Conservation (phyloP, 1,139 yeast genomes). For the Hansenula sp. region DNA sequence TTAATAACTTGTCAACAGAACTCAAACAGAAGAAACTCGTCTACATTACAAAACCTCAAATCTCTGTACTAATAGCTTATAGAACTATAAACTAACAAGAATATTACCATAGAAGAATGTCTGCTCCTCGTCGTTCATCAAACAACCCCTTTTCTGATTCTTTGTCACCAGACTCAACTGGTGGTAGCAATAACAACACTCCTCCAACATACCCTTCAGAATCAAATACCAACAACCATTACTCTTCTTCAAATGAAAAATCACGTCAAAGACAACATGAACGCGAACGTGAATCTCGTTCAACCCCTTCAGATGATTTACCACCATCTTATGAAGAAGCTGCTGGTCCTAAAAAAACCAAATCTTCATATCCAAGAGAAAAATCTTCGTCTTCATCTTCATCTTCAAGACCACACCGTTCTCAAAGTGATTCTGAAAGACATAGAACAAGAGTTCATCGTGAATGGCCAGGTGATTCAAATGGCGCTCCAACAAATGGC, state of each 20-base stretch:
- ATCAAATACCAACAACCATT: slow-evolving; percentile 10
- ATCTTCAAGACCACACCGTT: slow-evolving; percentile 9
- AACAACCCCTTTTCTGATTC: slow-evolving; percentile 58
- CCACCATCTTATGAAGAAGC: slow-evolving; percentile 73
- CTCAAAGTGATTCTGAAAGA: slow-evolving; percentile 12
- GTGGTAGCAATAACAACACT: slow-evolving; percentile 25
- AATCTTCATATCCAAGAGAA: slow-evolving; percentile 49
- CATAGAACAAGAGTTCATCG: slow-evolving; percentile 17
- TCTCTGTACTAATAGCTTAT: not conserved
- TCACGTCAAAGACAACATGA: slow-evolving; percentile 11
- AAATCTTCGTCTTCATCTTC: slow-evolving; percentile 25
- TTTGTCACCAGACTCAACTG: slow-evolving; percentile 36
- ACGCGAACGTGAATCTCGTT: slow-evolving; percentile 8
- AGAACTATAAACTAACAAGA: slow-evolving; percentile 3
- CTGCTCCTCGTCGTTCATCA: slow-evolving; percentile 34
- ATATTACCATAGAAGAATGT: slow-evolving; percentile 12
- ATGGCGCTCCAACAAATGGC: not conserved
- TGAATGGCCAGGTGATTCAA: slow-evolving; percentile 15
- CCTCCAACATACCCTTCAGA: slow-evolving; percentile 12
- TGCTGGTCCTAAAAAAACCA: slow-evolving; percentile 44
- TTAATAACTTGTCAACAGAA: no score
- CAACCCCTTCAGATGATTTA: slow-evolving; percentile 19
- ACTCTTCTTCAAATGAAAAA: slow-evolving; percentile 15
- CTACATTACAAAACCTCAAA: no score
- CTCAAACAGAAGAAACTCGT: no score